phyloP scores from a whole-genome alignment of 805 yeast species.

The Candida chauliodis region DNA sequence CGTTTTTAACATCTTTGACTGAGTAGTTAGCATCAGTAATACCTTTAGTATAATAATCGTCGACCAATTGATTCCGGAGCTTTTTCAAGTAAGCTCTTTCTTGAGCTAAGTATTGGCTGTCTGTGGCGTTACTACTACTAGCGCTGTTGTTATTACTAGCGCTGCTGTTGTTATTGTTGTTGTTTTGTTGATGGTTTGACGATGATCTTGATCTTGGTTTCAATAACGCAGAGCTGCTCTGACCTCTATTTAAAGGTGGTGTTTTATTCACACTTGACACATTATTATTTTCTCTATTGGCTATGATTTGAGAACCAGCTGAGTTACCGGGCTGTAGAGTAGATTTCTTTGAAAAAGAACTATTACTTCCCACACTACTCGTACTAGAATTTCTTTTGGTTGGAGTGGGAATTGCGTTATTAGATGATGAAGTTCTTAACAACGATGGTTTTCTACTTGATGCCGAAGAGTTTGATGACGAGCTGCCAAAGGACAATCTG shows the following conservation, averaged over 20 bases:
- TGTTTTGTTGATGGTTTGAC: conserved; percentile 15
- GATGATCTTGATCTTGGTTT: conserved; percentile 17
- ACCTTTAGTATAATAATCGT: conserved; percentile 72
- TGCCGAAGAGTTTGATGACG: conserved; percentile 3
- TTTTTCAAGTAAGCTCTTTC: conserved; percentile 64
- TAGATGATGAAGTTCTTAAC: conserved; percentile 1
- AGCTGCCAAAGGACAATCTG: conserved; percentile 1
- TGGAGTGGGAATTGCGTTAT: not conserved
- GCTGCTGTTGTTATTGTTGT: too few species aligned
- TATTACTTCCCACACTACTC: conserved; percentile 1
- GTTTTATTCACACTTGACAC: not conserved
- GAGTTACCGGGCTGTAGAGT: not conserved
- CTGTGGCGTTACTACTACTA: conserved; percentile 3
- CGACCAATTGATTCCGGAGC: conserved; percentile 56
- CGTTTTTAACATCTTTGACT: conserved; percentile 16
- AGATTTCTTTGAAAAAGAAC: not conserved
- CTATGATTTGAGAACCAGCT: not conserved
- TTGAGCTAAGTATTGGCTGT: conserved; percentile 48
- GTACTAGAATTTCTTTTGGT: conserved; percentile 5
- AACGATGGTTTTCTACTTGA: conserved; percentile 6
- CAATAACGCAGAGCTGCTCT: not conserved
- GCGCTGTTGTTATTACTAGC: too few species aligned
- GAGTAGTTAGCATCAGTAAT: conserved; percentile 41
- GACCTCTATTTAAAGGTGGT: conserved; percentile 1
- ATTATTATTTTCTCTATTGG: not conserved